Evolutionary conservation across 345 rosid species (phyloP), one percentile per base, ranked within the genome.

Genomic region (Heritiera fomes): DNA sequence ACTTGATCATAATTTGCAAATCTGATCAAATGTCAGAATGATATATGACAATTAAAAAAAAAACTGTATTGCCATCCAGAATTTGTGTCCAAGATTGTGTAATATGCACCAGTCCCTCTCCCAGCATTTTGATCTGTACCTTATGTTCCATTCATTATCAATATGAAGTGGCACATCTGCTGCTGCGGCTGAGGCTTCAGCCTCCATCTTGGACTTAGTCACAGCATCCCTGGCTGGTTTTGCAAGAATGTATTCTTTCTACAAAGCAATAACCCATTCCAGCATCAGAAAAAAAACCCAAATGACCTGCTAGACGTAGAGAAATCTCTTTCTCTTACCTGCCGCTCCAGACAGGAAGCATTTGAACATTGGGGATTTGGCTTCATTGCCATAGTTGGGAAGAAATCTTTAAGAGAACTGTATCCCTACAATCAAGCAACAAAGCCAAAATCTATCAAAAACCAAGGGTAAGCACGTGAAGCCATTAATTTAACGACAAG

Each of bases 141-240:
- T 93, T 86, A 96, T 94, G 86, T 89, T 92, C 98, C 98, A 94
- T 78, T 94, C 98, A 78, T 96, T 94, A 81, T 94, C 98, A 82
- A 30, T 83, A 82, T 96, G 97, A 81, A 96, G 89, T 13, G 94
- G 94, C 50, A 40, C 50, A 72, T 85, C 78, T 77, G 90, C 92
- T 53, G 72, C 62, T 55, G 71, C 84, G 70, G 78, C 62, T 32
- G 71, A 69, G 73, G 90, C 88, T 78, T 89, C 92, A 10, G 92
- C 95, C 76, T 90, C 97, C 96, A 84, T 84, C 88, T 88, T 93
- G 75, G 99, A 97, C 87, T 89, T 93, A 76, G 92, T 94, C 43
- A 88, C 93, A 85, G 94, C 99, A 77, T 95, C 99, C 82, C 95
- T 87, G 75, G 84, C 91, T 64, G 98, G 99, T 82, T 93, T 89